These are phyloP conservation scores for Rhytidiadelphus loreus DNA, from an alignment of 225 moss, liverwort and hornwort species.

Conservation along the genomic window DNA sequence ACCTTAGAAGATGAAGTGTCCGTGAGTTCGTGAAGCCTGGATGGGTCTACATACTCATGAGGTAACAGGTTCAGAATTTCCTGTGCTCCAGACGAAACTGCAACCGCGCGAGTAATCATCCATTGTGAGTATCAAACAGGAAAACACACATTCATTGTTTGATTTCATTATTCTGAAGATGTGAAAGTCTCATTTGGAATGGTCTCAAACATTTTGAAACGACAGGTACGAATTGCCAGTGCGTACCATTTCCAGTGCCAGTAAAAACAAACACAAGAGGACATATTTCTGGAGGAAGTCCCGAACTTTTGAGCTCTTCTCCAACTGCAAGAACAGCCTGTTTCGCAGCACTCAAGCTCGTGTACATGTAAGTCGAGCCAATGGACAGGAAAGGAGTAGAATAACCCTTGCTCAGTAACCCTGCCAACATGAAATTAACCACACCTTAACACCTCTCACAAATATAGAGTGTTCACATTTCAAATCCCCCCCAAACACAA, in stretches of 20 bases:
- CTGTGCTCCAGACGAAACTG: conserved; percentile 89
- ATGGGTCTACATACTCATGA: conserved; percentile 64
- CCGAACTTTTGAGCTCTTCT: conserved; percentile 73
- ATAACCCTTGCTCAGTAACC: conserved; percentile 73
- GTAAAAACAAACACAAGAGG: conserved; percentile 92
- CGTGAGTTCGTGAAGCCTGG: conserved; percentile 53
- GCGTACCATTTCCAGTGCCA: conserved; percentile 78
- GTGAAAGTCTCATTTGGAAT: not conserved
- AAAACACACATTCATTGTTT: not conserved
- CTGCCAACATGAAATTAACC: conserved; percentile 24
- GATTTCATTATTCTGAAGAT: not conserved
- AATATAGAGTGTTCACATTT: not conserved
- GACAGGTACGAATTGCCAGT: not conserved
- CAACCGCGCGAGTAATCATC: conserved; percentile 1
- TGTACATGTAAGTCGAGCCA: conserved; percentile 93
- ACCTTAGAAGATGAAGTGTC: conserved; percentile 27
- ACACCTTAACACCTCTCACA: not conserved
- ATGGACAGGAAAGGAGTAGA: conserved; percentile 87
- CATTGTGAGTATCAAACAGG: not conserved
- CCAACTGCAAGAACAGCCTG: conserved; percentile 77
- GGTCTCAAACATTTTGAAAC: not conserved
- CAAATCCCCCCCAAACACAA: not conserved
- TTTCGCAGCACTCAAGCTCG: conserved; percentile 76
- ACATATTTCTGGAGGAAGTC: conserved; percentile 77
- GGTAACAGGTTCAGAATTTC: conserved; percentile 82